Base-by-base conservation (phyloP, 2,329 filamentous ascomycete species). In the Helicocarpus griseus region DNA sequence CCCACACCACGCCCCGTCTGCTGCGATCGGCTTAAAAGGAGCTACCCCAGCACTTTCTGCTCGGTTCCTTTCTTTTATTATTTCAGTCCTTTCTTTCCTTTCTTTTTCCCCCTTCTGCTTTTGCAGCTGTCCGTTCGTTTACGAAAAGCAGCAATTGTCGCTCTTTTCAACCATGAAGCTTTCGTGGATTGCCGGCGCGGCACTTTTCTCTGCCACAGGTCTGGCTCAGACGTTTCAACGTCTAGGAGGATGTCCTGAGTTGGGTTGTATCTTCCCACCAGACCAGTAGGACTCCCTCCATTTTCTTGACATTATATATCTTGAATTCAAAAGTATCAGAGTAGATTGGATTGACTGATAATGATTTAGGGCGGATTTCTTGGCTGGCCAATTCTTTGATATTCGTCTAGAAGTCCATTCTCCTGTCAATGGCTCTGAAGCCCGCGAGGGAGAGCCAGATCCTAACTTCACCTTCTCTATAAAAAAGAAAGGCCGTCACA, bases 371-470 rank as follows among this genome's bases (percentile, higher is more conserved):
- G 82, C 85, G 57, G 87, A 93, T 62, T 93, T 93, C 71, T 77
- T 94, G 1, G 83, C 87, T 4, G 87, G 87, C 11, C 87, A 93
- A 70, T 84, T 80, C 66, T 93, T 93, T 63, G 88, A 93, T 65
- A 83, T 94, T 56, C 83, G 87, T 54, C 78, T 91, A 54, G 87
- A 93, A 67, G 80, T 93, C 28, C 87, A 91, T 64, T 86, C 86
- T 8, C 87, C 87, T 5, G 76, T 84, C 63, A 93, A 93, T 67
- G 87, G 88, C 57, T 86, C 85, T 35, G 86, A 93, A 68, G 83
- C 83, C n/a, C 86, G 81, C 55, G 79, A 82, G 58, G 84, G 86
- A 59, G 69, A 79, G 52, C 81, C 81, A 53, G 76, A 80, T 58
- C 82, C 86, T 13, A 86, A 93, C 65, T 78, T 85, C 63, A 76